Base-by-base conservation (phyloP, 2,329 filamentous ascomycete genomes). In the Diaporthe longicolla region DNA sequence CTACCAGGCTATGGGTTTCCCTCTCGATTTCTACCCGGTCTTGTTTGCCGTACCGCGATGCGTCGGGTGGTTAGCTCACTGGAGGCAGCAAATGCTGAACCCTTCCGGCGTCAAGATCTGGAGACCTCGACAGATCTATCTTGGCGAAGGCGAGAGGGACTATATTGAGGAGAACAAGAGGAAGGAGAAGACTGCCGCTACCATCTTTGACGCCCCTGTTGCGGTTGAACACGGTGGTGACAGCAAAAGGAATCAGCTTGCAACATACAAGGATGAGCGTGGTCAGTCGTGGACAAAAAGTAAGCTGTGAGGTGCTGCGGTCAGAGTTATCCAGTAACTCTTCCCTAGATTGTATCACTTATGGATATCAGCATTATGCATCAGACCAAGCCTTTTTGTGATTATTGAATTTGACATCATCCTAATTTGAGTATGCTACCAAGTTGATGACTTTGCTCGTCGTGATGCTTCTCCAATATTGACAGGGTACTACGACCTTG, bases 1-100 rank as follows among this genome's bases (percentile, higher is more conserved):
- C 76, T 88, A 88, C 78, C 87, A 88, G 75, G 86, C 86, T 40
- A 87, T 88, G 84, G 86, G 86, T 15, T 88, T 88, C 80, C 86
- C 86, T 37, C 82, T 88, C 0, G 86, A 88, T 77, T 88, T 88
- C 77, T 88, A 88, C 76, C 86, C 86, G 2, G 86, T 88, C 0
- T 79, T 88, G 6, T 88, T 88, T 73, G 86, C 86, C 8, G 86
- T 88, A 8, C 86, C 86, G 0, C 81, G 86, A 21, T 87, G 87
- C 66, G 86, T 87, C 1, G 86, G 86, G 32, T 88, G 86, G 86
- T 79, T 88, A 40, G 86, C 86, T 3, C 86, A 88, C 79, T 88
- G 86, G 86, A 83, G 87, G 24, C 86, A 88, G 79, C 83, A 85
- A 82, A 86, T 87, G 82, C 81, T 88, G 35, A 85, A 83, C 50